Percentiles rank a stretch among this genome's conserved stretches.
Evolutionary conservation across 768 basidiomycete genomes (phyloP).

Genomic region (Amanita inopinata): DNA sequence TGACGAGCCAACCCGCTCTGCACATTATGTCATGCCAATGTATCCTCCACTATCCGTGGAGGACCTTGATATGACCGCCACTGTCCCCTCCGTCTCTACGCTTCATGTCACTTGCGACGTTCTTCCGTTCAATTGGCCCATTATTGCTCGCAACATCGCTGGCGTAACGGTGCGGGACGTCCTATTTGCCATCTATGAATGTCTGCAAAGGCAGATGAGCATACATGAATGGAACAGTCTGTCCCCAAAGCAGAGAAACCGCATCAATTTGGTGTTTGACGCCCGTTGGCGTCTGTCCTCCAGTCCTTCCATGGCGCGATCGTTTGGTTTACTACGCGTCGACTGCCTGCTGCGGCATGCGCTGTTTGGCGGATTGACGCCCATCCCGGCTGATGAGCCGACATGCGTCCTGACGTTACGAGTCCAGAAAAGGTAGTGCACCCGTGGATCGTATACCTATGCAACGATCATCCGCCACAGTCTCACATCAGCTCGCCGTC

Average conservation of each 20-base stretch:
- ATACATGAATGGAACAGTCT: slow-evolving; percentile 34
- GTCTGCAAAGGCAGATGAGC: slow-evolving; percentile 27
- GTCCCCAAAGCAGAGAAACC: slow-evolving; percentile 30
- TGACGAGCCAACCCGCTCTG: no score
- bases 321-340: slow-evolving; percentile 33
- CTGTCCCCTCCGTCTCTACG: slow-evolving; percentile 26
- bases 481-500: no score
- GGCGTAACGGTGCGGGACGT: slow-evolving; percentile 47
- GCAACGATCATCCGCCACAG: background rate
- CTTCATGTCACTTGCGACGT: slow-evolving; percentile 38
- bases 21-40: no score
- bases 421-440: slow-evolving; percentile 14
- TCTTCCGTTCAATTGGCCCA: slow-evolving; percentile 33
- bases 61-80: slow-evolving; percentile 32
- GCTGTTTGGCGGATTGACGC: slow-evolving; percentile 42
- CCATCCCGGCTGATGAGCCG: slow-evolving; percentile 24
- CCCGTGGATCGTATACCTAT: slow-evolving; percentile 10
- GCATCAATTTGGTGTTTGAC: slow-evolving; percentile 33
- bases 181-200: slow-evolving; percentile 33
- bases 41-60: slow-evolving; percentile 17
- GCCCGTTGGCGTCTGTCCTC: slow-evolving; percentile 32
- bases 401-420: slow-evolving; percentile 41
- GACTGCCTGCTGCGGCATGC: slow-evolving; percentile 42
- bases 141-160: slow-evolving; percentile 27
- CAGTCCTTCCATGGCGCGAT: slow-evolving; percentile 24